Evolutionary conservation across 306 rosid species (phyloP).

Genomic region (Carpinus fangiana): DNA sequence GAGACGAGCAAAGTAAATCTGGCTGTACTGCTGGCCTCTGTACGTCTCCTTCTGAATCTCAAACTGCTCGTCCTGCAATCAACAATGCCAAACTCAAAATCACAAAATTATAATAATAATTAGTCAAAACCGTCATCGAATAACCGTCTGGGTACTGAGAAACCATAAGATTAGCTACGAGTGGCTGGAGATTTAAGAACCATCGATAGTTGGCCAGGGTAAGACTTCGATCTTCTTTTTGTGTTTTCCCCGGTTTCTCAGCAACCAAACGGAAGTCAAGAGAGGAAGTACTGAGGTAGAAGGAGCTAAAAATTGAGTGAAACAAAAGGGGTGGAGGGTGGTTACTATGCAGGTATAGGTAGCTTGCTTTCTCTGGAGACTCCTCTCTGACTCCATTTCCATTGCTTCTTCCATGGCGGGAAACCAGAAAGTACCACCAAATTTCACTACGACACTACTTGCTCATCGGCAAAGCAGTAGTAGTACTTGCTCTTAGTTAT

Average conservation of each 20-base stretch:
- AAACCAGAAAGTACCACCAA: slow-evolving; percentile 21
- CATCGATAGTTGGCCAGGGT: background rate
- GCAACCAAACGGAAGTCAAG: slow-evolving; percentile 13
- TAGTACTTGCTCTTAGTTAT: too few relatives aligned
- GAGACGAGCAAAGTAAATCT: slow-evolving; percentile 83
- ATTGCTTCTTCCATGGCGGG: slow-evolving; percentile 59
- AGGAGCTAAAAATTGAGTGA: slow-evolving; percentile 3
- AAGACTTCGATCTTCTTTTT: background rate
- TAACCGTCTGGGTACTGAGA: too few relatives aligned
- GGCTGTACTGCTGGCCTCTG: slow-evolving; percentile 87
- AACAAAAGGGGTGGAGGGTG: slow-evolving; percentile 4
- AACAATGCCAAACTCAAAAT: background rate
- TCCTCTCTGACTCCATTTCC: slow-evolving; percentile 61
- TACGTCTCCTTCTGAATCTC: slow-evolving; percentile 62
- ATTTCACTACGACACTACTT: background rate
- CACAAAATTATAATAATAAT: background rate
- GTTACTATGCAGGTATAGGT: slow-evolving; percentile 49
- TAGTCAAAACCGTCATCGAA: background rate
- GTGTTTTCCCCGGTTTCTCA: slow-evolving; percentile 6
- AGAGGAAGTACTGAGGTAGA: background rate
- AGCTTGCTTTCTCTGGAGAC: slow-evolving; percentile 51
- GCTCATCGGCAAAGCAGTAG: background rate
- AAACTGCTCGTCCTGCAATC: slow-evolving; percentile 64
- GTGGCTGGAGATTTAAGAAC: background rate
- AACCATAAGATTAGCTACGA: background rate